phyloP scores from a whole-genome alignment of 495 filamentous ascomycete species.

The Filosporella fistucella region DNA sequence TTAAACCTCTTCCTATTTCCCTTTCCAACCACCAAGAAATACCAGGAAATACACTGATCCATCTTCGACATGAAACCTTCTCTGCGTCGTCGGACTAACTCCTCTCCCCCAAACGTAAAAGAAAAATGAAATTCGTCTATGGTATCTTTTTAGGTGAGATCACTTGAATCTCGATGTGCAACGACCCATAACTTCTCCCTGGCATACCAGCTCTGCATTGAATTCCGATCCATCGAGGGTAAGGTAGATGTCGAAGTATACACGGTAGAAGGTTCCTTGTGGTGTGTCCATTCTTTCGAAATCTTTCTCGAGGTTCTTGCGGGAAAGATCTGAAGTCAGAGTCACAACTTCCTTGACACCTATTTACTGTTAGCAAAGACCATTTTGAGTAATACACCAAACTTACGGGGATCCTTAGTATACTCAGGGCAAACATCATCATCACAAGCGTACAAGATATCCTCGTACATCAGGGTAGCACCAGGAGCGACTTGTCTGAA shows the following conservation, averaged over 20 bases:
- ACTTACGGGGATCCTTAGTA: constrained; percentile 98
- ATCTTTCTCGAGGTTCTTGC: constrained; percentile 98
- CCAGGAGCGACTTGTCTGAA: constrained; percentile 97
- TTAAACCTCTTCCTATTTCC: too few species aligned
- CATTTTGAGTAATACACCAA: not conserved
- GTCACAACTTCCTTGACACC: constrained; percentile 99
- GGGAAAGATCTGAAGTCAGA: constrained; percentile 90
- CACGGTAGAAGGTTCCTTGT: constrained; percentile 95
- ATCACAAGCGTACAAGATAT: constrained; percentile 96
- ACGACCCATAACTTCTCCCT: constrained; percentile 97
- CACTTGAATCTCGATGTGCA: constrained; percentile 82
- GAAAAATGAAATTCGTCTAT: constrained; percentile 23
- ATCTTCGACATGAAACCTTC: not conserved
- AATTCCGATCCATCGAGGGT: constrained; percentile 97
- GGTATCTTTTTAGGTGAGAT: constrained; percentile 7
- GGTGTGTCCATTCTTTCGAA: constrained; percentile 99
- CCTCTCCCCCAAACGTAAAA: not conserved
- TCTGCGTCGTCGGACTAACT: not conserved
- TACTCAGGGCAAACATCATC: constrained; percentile 98
- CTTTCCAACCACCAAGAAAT: too few species aligned
- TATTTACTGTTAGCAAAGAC: constrained; percentile 38
- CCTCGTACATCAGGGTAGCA: constrained; percentile 98
- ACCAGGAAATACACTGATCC: not conserved
- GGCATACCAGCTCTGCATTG: constrained; percentile 95
- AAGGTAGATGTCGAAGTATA: constrained; percentile 77